Evolutionary conservation across 768 basidiomycete species (phyloP), one percentile per base, ranked within the genome.

Genomic region (Daedaleopsis nitida): DNA sequence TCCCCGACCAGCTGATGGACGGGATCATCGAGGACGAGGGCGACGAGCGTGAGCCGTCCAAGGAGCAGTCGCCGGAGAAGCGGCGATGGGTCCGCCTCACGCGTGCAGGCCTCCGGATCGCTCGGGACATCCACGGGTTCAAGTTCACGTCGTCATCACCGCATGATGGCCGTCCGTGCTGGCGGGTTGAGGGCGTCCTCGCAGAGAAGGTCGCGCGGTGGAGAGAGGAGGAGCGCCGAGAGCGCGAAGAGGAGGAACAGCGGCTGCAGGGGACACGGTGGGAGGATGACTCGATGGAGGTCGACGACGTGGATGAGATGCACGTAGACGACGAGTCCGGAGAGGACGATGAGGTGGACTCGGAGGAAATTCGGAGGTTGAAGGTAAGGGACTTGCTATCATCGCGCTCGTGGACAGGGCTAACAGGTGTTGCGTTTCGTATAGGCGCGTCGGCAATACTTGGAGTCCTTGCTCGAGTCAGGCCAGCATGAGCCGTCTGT

Each of bases 11-110:
- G 34, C 68, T 81, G 27, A 85, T 81, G 1, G 92, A 96, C 67
- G 94, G 92, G 2, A 83, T 85, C 63, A 93, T 95, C 60, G 92
- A 94, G 69, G 91, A 92, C 60, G 90, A 88, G 63, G 78, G 84
- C 44, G 85, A 81, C 5, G 84, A 85, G 1, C 83, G 83, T 37
- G 78, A 74, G 16, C 72, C 48, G 5, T 23, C 58, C 39, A 42
- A 42, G 24, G 60, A 53, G 62, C 73, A 66, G 58, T 60, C 59
- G 62, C 69, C 70, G 24, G 73, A 68, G 44, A 71, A 73, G 56
- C 72, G 79, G 59, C 80, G 96, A 13, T 96, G 92, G 92, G 84
- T 84, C 48, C 80, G 96, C 44, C 78, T 93, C 34, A 79, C 84
- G 5, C 85, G 94, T 56, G 83, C 85, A 54, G 88, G 83, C 0